phyloP scores from a whole-genome alignment of 2,329 filamentous ascomycete species.

The Ceratocystis albifundus region DNA sequence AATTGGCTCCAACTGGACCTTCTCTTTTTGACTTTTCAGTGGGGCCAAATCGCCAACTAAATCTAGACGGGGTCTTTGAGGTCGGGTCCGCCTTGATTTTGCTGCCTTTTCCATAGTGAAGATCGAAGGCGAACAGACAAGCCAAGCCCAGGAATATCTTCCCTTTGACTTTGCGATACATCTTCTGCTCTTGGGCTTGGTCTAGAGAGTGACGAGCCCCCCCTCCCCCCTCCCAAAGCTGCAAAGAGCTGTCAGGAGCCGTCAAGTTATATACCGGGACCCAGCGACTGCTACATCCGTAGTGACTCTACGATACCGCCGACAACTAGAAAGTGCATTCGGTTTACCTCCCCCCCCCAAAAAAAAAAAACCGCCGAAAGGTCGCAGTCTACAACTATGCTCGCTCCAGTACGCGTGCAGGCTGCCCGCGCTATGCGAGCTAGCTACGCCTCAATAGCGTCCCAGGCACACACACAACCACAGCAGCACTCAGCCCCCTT shows the following conservation, averaged over 20 bases:
- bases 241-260: too few relatives aligned
- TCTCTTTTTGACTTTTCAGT: neutral
- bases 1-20: neutral
- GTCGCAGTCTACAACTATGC: conserved; percentile 9
- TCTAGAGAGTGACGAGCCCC: too few relatives aligned
- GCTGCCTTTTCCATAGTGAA: neutral
- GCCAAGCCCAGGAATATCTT: too few relatives aligned
- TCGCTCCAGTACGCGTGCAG: conserved; percentile 14
- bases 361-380: neutral
- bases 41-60: neutral
- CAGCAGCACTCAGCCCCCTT: conserved; percentile 44
- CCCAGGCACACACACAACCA: conserved; percentile 52
- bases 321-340: neutral
- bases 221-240: too few relatives aligned
- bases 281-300: neutral
- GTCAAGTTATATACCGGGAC: too few relatives aligned
- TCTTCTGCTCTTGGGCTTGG: too few relatives aligned
- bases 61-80: neutral
- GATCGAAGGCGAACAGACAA: neutral
- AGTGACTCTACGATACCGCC: neutral
- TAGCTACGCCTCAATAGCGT: neutral
- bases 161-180: too few relatives aligned
- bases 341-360: too few relatives aligned
- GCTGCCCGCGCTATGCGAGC: conserved; percentile 4
- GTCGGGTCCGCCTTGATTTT: neutral